phyloP scores from a whole-genome alignment of 495 filamentous ascomycete species.

The Penicillium canescens region DNA sequence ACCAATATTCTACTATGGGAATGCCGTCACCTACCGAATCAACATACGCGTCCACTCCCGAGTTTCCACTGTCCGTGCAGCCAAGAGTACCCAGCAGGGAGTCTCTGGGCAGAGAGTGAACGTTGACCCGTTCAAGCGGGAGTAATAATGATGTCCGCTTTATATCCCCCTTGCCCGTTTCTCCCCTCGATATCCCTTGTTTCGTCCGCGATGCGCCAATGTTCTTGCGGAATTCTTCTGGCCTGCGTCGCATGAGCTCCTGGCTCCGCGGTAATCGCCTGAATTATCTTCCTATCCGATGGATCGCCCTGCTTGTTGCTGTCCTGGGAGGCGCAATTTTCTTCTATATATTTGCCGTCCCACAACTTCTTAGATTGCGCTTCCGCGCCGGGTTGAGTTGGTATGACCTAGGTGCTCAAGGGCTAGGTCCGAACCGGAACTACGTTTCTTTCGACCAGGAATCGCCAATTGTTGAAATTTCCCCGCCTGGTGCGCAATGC shows the following conservation, averaged over 20 bases:
- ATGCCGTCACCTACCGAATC: slow-evolving; percentile 5
- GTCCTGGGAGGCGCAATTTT: slow-evolving; percentile 13
- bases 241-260: slow-evolving; percentile 18
- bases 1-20: neutral
- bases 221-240: slow-evolving; percentile 23
- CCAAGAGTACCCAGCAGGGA: slow-evolving; percentile 2
- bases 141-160: neutral
- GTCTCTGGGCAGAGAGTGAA: neutral
- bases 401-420: slow-evolving; percentile 39
- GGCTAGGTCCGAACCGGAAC: slow-evolving; percentile 33
- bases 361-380: slow-evolving; percentile 32
- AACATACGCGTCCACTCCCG: slow-evolving; percentile 1
- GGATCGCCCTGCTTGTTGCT: slow-evolving; percentile 11
- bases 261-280: slow-evolving; percentile 16
- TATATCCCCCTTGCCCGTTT: neutral
- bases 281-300: slow-evolving; percentile 5
- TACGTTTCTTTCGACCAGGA: slow-evolving; percentile 37
- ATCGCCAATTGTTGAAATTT: slow-evolving; percentile 33
- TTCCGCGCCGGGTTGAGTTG: slow-evolving; percentile 31
- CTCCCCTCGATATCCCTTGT: neutral
- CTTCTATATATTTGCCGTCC: slow-evolving; percentile 27
- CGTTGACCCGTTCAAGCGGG: neutral
- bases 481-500: slow-evolving; percentile 32
- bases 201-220: slow-evolving; percentile 32
- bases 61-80: slow-evolving; percentile 1